Evolutionary conservation across 371 early-diverging fungal species (phyloP), one percentile per base, ranked within the genome.

Genomic region (Mucor indicus): DNA sequence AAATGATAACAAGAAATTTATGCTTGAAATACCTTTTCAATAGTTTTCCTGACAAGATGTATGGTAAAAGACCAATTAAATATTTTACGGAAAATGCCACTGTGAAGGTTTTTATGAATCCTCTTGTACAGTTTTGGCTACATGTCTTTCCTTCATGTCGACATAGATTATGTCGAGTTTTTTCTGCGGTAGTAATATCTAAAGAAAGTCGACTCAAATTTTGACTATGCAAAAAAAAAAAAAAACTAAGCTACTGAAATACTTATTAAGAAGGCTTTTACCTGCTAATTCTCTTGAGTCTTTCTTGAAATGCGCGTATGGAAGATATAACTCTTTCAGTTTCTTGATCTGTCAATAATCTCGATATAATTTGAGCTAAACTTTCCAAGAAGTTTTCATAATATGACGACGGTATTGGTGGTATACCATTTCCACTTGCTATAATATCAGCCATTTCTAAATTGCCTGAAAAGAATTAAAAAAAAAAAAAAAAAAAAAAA

Each of bases 361-460:
- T 76, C 38, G 86, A 85, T 44, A 87, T 68, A 38, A 93, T 57
- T 43, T 78, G 87, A 15, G 92, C 92, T 16, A 89, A 67, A 27
- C 80, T 80, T 70, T 91, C 91, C 41, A 90, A 65, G 48, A 89
- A 91, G 68, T 86, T 85, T 55, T 87, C 86, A 70, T 78, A 83
- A 22, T 71, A 75, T 21, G 67, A 60, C 30, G 47, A 47, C 9
- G 67, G 57, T 23, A 67, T 37, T n/a, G 62, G 50, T 12, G 66
- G 54, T 7, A 57, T 21, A 20, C 40, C 20, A 22, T 24, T n/a
- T 11, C 19, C 44, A 12, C 21, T 10, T 19, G 39, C 41, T 17
- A 32, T 40, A 4, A 46, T 35, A 25, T 46, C 32, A 13, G 39
- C 30, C 49, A 48, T 48, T 33, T 27, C 6, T 10, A 29, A 30